Evolutionary conservation across 2,329 filamentous ascomycete genomes (phyloP).

Genomic region (Beauveria medogensis): DNA sequence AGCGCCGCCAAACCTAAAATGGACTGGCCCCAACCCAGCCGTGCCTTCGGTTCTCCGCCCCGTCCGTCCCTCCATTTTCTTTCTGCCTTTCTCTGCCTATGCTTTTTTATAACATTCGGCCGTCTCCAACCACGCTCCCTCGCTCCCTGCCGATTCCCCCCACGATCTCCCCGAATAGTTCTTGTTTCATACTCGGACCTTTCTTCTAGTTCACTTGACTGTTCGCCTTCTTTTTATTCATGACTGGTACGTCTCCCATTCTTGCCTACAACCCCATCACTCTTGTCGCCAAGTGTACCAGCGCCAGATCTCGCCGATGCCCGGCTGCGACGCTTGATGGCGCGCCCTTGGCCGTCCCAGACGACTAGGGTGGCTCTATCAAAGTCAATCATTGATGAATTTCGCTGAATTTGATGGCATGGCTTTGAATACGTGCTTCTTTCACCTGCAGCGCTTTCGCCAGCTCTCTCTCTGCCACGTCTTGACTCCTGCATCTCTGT

Average conservation of each 20-base stretch:
- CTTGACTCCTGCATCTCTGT: neutral
- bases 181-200: conserved; percentile 4
- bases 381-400: conserved; percentile 5
- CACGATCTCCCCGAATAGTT: neutral
- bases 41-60: conserved; percentile 22
- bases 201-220: conserved; percentile 22
- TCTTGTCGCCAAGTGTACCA: conserved; percentile 19
- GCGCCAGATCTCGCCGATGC: conserved; percentile 14
- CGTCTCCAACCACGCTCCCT: conserved; percentile 26
- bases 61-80: conserved; percentile 25
- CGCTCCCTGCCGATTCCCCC: conserved; percentile 15
- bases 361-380: neutral
- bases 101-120: conserved; percentile 26
- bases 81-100: conserved; percentile 25
- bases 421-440: neutral
- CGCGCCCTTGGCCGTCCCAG: neutral
- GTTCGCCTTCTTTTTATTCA: conserved; percentile 35
- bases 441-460: neutral
- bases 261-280: conserved; percentile 16
- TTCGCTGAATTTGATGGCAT: neutral
- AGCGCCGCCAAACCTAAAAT: conserved; percentile 13
- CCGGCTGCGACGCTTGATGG: neutral
- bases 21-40: conserved; percentile 19
- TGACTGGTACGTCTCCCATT: conserved; percentile 41
- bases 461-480: neutral